phyloP scores from a whole-genome alignment of 179 eudicot species.

The Silene noctiflora region DNA sequence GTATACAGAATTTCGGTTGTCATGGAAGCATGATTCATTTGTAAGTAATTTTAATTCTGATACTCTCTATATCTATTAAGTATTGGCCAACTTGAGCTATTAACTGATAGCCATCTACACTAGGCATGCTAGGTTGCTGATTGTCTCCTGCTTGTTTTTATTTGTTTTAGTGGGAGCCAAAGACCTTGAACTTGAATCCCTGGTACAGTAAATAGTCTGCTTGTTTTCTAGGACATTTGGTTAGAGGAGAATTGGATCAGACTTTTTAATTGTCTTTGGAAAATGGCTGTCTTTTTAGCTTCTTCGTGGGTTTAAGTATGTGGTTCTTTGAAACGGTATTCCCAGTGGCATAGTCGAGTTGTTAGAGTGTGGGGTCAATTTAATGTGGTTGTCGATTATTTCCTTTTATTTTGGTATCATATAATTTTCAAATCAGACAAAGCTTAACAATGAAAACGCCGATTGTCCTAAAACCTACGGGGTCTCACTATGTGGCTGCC shows the following conservation, averaged over 20 bases:
- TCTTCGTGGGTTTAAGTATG: neutral
- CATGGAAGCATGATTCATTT: slow-evolving; percentile 71
- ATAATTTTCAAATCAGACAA: too few species aligned
- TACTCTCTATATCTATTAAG: neutral
- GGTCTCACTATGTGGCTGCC: too few species aligned
- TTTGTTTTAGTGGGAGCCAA: neutral
- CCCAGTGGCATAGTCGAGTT: too few species aligned
- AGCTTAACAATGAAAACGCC: too few species aligned
- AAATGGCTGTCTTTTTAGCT: neutral
- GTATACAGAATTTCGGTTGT: slow-evolving; percentile 64
- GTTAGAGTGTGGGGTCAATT: too few species aligned
- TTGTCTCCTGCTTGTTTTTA: neutral
- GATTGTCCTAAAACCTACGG: too few species aligned
- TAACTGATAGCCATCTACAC: neutral
- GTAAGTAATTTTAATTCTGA: slow-evolving; percentile 44
- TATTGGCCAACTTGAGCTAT: neutral
- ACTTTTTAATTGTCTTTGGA: neutral
- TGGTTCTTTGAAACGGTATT: neutral
- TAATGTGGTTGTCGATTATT: too few species aligned
- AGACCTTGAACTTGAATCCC: slow-evolving; percentile 5
- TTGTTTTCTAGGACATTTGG: neutral
- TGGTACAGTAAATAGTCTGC: neutral
- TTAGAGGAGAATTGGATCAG: neutral
- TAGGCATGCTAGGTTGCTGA: neutral
- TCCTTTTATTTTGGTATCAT: too few species aligned